phyloP scores from a whole-genome alignment of 345 rosid species.

The Populus deltoides region DNA sequence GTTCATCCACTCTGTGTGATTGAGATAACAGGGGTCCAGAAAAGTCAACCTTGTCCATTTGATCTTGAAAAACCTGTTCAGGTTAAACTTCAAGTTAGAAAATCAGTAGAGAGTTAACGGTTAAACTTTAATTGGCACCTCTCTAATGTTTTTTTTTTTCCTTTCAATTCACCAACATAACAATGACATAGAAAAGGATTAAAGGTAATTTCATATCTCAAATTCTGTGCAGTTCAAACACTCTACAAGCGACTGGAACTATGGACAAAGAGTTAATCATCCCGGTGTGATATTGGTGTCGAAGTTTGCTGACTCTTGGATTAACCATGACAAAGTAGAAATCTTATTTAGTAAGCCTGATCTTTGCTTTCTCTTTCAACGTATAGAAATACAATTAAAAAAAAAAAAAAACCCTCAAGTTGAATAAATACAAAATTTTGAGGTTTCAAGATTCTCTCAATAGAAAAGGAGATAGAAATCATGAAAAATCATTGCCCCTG shows the following conservation, averaged over 20 bases:
- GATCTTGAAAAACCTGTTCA: constrained; percentile 57
- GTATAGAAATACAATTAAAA: neutral
- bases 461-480: neutral
- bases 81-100: neutral
- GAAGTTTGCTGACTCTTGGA: neutral
- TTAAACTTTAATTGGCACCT: neutral
- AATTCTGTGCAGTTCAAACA: neutral
- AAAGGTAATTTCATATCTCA: neutral
- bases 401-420: too few species aligned
- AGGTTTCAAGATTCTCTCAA: neutral
- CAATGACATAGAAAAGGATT: neutral
- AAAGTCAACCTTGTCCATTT: constrained; percentile 75
- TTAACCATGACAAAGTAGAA: neutral
- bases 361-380: neutral
- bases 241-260: neutral
- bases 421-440: neutral
- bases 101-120: neutral
- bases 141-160: neutral
- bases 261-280: neutral
- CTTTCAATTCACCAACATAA: neutral
- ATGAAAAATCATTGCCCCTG: neutral
- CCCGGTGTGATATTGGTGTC: neutral
- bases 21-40: constrained; percentile 86
- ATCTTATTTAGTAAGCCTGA: neutral
- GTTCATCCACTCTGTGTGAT: constrained; percentile 66